Evolutionary conservation across 192 early-diverging fungal genomes (phyloP), one percentile per base, ranked within the genome.

Genomic region (Podila epigama): DNA sequence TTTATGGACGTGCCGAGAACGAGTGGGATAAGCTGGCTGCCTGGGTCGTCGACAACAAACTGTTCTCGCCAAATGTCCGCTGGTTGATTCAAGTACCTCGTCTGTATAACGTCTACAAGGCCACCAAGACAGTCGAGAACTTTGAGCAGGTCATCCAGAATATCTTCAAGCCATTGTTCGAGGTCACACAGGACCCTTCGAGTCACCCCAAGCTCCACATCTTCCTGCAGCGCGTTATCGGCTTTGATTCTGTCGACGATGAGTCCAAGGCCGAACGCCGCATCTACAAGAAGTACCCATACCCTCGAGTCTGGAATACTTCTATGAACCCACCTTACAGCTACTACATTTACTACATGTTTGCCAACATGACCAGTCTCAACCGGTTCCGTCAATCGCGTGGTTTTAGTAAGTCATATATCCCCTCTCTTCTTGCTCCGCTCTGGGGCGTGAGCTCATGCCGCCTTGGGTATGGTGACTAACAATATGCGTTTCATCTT

Each of bases 21-120:
- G 97, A 98, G 82, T 98, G 97, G 97, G 94, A 97, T 80, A 96
- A 95, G 66, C 84, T 98, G 18, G 97, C 97, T 3, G 89, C 90
- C 55, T 96, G 97, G 95, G 92, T 98, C 0, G 86, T 97, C 22
- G 82, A 95, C 59, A 93, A 98, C 88, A 92, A 95, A 78, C 79
- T 98, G 22, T 89, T 97, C 62, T 95, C 94, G 15, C 81, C 85
- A 69, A 98, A 97, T 75, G 94, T 97, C 20, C 90, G 97, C 51
- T 98, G 97, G 97, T 87, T 98, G 62, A 89, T 98, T 51, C 97
- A 98, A 72, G 80, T 97, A 11, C 97, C 97, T 51, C 92, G 97
- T 37, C 84, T 98, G 29, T 98, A 98, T 86, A 88, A 90, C 75
- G 85, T 97, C 33, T 98, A 97, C 85, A 93, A 91, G 80, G 81